phyloP scores from a whole-genome alignment of 345 rosid species.

The Acer yangbiense region DNA sequence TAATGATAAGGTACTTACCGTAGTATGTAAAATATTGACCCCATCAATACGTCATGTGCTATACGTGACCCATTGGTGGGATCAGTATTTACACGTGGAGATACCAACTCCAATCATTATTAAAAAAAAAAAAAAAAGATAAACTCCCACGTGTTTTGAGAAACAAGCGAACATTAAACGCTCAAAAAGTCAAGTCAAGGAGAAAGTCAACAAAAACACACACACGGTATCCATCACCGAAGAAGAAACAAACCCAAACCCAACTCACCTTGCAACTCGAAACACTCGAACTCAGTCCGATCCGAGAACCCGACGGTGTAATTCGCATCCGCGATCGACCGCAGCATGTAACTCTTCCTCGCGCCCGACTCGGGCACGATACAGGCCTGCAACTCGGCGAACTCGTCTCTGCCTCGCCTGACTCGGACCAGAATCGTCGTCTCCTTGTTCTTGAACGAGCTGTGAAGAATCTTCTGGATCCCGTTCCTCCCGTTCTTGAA shows the following conservation, averaged over 20 bases:
- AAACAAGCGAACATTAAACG: background rate
- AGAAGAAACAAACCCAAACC: constrained; percentile 4
- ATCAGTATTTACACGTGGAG: no score
- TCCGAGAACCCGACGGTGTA: constrained; percentile 88
- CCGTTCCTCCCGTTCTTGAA: constrained; percentile 85
- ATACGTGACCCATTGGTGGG: no score
- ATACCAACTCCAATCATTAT: no score
- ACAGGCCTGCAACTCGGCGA: constrained; percentile 83
- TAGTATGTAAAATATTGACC: no score
- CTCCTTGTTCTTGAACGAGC: constrained; percentile 69
- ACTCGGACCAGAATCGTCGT: constrained; percentile 76
- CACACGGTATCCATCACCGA: background rate
- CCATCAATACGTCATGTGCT: no score
- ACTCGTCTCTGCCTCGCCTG: constrained; percentile 68
- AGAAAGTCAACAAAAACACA: constrained; percentile 5
- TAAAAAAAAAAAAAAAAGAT: background rate
- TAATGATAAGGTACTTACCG: no score
- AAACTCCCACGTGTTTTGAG: background rate
- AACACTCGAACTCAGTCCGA: constrained; percentile 81
- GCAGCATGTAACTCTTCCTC: constrained; percentile 66
- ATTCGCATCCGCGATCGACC: constrained; percentile 90
- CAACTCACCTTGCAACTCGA: constrained; percentile 78
- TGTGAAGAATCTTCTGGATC: constrained; percentile 75
- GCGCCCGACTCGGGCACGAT: constrained; percentile 83
- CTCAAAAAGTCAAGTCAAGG: constrained; percentile 13